A percentile compares a stretch with the other conserved stretches of the same genome.
These are phyloP conservation scores for Rhodotorula babjevae DNA, from an alignment of 768 basidiomycete species.

Conservation along the genomic window DNA sequence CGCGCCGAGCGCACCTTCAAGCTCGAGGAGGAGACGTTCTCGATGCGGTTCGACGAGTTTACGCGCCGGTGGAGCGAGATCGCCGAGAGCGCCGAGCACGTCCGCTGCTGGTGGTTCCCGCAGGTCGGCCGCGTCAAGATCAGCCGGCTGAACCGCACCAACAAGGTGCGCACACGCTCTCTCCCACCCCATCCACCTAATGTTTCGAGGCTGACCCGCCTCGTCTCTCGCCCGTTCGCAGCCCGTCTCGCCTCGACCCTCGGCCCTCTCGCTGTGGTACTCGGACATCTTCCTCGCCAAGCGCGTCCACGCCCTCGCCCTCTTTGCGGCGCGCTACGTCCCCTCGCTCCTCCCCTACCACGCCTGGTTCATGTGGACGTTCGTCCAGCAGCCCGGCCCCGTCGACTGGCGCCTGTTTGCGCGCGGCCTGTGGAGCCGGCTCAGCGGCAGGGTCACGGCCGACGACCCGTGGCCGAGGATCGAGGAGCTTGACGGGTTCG, in stretches of 20 bases:
- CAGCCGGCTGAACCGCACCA: conserved; percentile 68
- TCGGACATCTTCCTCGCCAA: conserved; percentile 62
- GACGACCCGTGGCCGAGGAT: not conserved
- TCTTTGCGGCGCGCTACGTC: conserved; percentile 70
- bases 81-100: conserved; percentile 67
- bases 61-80: conserved; percentile 39
- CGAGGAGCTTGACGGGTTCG: not conserved
- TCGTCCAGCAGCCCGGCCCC: conserved; percentile 36
- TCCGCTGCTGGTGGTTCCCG: conserved; percentile 94
- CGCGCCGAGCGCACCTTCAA: conserved; percentile 77
- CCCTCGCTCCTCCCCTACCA: conserved; percentile 61
- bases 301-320: conserved; percentile 75
- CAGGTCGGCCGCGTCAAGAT: conserved; percentile 66
- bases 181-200: conserved; percentile 22
- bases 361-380: conserved; percentile 52
- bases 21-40: conserved; percentile 52
- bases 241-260: conserved; percentile 17
- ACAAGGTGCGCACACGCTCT: conserved; percentile 56
- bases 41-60: conserved; percentile 39
- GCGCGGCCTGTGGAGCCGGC: not conserved
- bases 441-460: not conserved
- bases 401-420: not conserved
- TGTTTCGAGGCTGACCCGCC: too few species aligned
- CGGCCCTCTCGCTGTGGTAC: conserved; percentile 23
- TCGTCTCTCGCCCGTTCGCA: not conserved